Percentiles rank a stretch among this genome's conserved stretches.
phyloP scores from a whole-genome alignment of 1,284 basidiomycete genomes.

The Fistulina hepatica region DNA sequence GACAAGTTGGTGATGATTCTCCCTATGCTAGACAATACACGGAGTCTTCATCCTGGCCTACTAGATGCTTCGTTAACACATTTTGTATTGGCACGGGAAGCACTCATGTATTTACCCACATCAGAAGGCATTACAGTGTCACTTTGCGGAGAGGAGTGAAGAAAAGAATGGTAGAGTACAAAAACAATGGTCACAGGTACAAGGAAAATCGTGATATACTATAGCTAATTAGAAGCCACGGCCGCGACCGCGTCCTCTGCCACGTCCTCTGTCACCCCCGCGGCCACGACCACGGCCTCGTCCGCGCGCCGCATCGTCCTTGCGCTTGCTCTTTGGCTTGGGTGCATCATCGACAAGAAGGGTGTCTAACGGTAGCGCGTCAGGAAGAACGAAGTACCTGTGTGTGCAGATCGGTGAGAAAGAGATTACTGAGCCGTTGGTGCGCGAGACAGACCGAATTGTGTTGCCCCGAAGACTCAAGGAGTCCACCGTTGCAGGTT shows the following conservation, averaged over 20 bases:
- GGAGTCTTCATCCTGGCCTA: too few species aligned
- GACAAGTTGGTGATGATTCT: too few species aligned
- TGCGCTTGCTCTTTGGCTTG: conserved; percentile 77
- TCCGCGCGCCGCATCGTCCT: conserved; percentile 64
- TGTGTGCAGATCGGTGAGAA: not conserved
- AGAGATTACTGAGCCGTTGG: not conserved
- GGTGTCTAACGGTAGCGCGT: conserved; percentile 92
- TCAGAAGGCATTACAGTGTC: too few species aligned
- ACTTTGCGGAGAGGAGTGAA: too few species aligned
- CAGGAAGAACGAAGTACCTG: conserved; percentile 89
- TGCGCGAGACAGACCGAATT: conserved; percentile 38
- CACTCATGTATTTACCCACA: too few species aligned
- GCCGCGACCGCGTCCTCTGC: conserved; percentile 32
- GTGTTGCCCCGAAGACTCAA: conserved; percentile 90
- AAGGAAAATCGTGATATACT: too few species aligned
- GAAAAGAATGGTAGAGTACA: too few species aligned
- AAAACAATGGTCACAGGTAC: too few species aligned
- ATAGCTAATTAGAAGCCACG: conserved; percentile 26
- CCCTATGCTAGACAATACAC: too few species aligned
- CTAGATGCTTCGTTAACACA: too few species aligned
- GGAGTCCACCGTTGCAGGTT: conserved; percentile 73
- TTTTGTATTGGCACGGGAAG: too few species aligned
- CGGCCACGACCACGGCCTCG: conserved; percentile 46
- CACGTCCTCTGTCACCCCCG: conserved; percentile 39
- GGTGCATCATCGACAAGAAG: conserved; percentile 96